Base-by-base conservation (phyloP, 2,329 filamentous ascomycete genomes). In the Macrophomina tecta region DNA sequence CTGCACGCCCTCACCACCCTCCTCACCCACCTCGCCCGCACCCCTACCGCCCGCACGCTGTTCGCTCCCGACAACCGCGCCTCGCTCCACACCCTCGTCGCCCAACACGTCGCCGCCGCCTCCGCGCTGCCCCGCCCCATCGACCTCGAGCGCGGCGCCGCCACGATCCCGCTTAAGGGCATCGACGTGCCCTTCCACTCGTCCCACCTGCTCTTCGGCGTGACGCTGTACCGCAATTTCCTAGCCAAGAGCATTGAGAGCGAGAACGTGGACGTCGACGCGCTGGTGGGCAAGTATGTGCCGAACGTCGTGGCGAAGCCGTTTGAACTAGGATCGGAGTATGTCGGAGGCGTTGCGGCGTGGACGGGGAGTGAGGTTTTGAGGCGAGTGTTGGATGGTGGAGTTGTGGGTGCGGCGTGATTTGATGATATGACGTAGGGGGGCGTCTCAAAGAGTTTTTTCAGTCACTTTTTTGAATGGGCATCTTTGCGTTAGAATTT, bases 111-210 rank as follows among this genome's bases (percentile, higher is more conserved):
- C 14, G 11, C 49, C 8, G 7, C 16, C n/a, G 16, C 52, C 32
- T 2, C 12, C 32, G n/a, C 14, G 9, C 11, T n/a, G 8, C 11
- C 51, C 0, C 30, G 30, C 30, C 30, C 52, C 34, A 58, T 58
- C 38, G 55, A 66, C 8, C 65, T 58, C n/a, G 3, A 48, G 64
- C 67, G 63, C 40, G 75, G 75, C 32, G 61, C 61, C 12, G 75
- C 75, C 18, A 76, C 75, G 3, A 71, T 77, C 2, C 75, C 75
- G 16, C 71, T 77, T 14, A 63, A 67, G 5, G 75, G 74, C 6
- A 72, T 77, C 46, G 75, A 77, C 66, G 73, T 77, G 48, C 75
- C 75, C n/a, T 77, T 77, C 62, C 75, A 77, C 68, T 72, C 69
- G 38, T 71, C 69, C 40, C 71, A 70, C 49, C 69, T 77, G 66